phyloP scores from a whole-genome alignment of 2,329 filamentous ascomycete species.

The Keithomyces neogunnii region DNA sequence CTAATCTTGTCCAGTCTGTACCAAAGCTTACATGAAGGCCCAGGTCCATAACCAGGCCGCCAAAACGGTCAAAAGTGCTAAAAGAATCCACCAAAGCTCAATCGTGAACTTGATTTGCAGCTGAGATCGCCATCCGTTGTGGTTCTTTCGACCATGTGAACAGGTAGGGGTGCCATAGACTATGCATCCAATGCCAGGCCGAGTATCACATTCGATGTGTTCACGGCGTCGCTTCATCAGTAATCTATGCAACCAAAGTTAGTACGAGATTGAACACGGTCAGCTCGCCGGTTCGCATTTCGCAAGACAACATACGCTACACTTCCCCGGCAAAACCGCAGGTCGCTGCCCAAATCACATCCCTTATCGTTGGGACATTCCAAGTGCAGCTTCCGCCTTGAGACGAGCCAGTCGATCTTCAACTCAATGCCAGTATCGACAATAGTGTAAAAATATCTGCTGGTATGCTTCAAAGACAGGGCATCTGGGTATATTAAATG shows the following conservation, averaged over 20 bases:
- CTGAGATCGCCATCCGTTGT: slow-evolving; percentile 36
- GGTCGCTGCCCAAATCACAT: slow-evolving; percentile 51
- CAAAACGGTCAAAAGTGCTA: slow-evolving; percentile 32
- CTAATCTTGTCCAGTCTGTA: background rate
- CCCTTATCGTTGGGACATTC: slow-evolving; percentile 53
- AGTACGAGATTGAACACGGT: background rate
- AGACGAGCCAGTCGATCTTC: slow-evolving; percentile 62
- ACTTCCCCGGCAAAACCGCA: slow-evolving; percentile 51
- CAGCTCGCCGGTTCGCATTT: background rate
- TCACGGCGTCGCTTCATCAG: slow-evolving; percentile 51
- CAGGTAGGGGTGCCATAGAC: slow-evolving; percentile 43
- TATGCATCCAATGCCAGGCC: slow-evolving; percentile 47
- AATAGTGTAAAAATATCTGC: slow-evolving; percentile 51
- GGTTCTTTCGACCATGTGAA: slow-evolving; percentile 34
- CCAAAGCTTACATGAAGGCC: background rate
- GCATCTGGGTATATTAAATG: slow-evolving; percentile 63
- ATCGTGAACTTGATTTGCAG: slow-evolving; percentile 34
- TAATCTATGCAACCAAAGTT: slow-evolving; percentile 26
- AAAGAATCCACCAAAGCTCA: slow-evolving; percentile 40
- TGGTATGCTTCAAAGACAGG: slow-evolving; percentile 60
- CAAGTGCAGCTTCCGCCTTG: slow-evolving; percentile 53
- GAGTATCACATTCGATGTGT: slow-evolving; percentile 52
- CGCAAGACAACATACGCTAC: slow-evolving; percentile 38
- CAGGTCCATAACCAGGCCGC: slow-evolving; percentile 1
- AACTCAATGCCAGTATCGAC: slow-evolving; percentile 58